Conservation (phyloP, 768 basidiomycete species). For the Mrakia gelida region DNA sequence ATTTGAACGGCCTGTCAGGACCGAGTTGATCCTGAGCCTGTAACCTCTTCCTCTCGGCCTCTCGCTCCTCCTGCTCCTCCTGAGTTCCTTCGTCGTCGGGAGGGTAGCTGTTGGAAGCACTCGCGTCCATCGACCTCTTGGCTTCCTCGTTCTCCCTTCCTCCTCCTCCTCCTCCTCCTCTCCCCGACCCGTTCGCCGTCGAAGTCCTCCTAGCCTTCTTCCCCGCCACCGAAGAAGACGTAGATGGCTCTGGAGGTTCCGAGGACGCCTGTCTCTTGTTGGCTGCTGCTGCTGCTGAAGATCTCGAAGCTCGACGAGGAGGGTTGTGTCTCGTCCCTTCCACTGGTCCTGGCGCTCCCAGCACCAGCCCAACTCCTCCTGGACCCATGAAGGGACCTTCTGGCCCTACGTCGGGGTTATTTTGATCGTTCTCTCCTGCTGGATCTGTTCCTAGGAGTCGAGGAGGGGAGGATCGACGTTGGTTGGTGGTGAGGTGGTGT, state of each 20-base stretch:
- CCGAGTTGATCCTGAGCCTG: neutral
- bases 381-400: neutral
- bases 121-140: neutral
- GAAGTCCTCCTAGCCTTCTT: too few species aligned
- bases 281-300: too few species aligned
- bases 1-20: slow-evolving; percentile 43
- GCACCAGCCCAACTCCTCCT: neutral
- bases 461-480: neutral
- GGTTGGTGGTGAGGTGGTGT: neutral
- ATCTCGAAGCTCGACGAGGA: neutral
- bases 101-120: neutral
- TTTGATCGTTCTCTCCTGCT: slow-evolving; percentile 1
- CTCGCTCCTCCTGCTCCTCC: neutral
- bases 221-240: too few species aligned
- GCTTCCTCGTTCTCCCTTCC: neutral
- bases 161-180: neutral
- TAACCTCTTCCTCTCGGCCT: neutral
- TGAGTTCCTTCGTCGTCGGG: neutral
- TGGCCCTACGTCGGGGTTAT: neutral
- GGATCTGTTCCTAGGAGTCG: neutral
- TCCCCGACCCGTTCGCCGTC: neutral
- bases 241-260: too few species aligned
- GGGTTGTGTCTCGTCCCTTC: neutral
- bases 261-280: too few species aligned
- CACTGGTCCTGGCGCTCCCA: neutral